Evolutionary conservation across 306 rosid species (phyloP), one percentile per base, ranked within the genome.

Genomic region (Albizia julibrissin): DNA sequence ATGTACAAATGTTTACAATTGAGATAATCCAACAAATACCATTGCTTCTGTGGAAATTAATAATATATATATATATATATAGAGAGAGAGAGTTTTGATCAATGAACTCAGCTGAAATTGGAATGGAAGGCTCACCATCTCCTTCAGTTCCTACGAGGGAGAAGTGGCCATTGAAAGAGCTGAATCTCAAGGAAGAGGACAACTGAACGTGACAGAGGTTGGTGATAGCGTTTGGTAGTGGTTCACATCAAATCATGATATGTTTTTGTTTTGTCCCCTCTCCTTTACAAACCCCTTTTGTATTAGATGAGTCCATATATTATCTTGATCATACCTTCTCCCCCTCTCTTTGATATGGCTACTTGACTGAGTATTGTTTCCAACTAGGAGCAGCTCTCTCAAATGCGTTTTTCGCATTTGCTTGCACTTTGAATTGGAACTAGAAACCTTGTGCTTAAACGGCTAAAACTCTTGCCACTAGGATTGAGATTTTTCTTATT

Each of bases 51-150:
- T 43, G 15, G 40, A 26, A 27, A 44, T 22, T n/a, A 56, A 56
- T 62, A 46, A 46, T 46, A 14, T 10, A 42, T 2, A 42, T 10
- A 42, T 2, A 42, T 31, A 59, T 4, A 37, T 11, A 7, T 6
- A 59, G 9, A 27, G n/a, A n/a, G n/a, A n/a, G n/a, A n/a, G n/a
- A 27, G 29, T 34, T 76, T 43, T 72, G 39, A 61, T 72, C 61
- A 85, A 84, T 2, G 91, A 89, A 42, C 76, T 91, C 29, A 84
- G 58, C 87, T 49, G 94, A 93, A 87, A 89, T 93, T 88, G 94
- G 93, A 33, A 69, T 89, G 34, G 92, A 88, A 84, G 86, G 91
- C 75, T 87, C 93, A 69, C 91, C 91, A 1, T 84, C 92, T 27
- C 89, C 91, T 10, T 5, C 76, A 58, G 75, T 81, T 39, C 79